Conservation (phyloP, 768 basidiomycete genomes). For the Pisolithus marmoratus region DNA sequence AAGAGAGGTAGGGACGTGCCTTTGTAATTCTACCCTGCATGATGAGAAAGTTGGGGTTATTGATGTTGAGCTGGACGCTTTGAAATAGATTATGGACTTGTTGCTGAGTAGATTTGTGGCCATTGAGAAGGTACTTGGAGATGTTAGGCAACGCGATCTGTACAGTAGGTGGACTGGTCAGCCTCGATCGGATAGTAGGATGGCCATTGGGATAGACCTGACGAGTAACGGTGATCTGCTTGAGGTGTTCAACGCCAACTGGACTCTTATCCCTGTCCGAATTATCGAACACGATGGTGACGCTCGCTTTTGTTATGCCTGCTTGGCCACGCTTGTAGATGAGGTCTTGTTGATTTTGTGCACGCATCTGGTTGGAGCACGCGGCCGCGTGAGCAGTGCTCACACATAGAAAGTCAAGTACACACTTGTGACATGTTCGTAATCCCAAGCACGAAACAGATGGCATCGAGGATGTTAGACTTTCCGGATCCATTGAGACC, state of each 20-base stretch:
- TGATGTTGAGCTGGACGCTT: slow-evolving; percentile 96
- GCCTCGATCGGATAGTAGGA: neutral
- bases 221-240: slow-evolving; percentile 94
- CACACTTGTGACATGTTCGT: too few species aligned
- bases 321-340: slow-evolving; percentile 99
- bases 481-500: slow-evolving; percentile 96
- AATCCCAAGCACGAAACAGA: too few species aligned
- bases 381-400: neutral
- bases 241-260: slow-evolving; percentile 67
- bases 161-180: neutral
- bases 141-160: slow-evolving; percentile 91
- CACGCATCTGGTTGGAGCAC: slow-evolving; percentile 66
- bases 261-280: slow-evolving; percentile 83
- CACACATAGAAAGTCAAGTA: neutral
- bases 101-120: slow-evolving; percentile 86
- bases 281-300: slow-evolving; percentile 98
- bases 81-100: slow-evolving; percentile 89
- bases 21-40: slow-evolving; percentile 99
- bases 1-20: slow-evolving; percentile 34
- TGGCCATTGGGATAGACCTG: slow-evolving; percentile 52
- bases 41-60: slow-evolving; percentile 98
- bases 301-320: slow-evolving; percentile 93
- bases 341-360: slow-evolving; percentile 92
- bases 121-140: slow-evolving; percentile 93
- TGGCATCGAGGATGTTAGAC: slow-evolving; percentile 99